These are phyloP conservation scores for Tuber brumale DNA, from an alignment of 495 filamentous ascomycete genomes.

Conservation along the genomic window DNA sequence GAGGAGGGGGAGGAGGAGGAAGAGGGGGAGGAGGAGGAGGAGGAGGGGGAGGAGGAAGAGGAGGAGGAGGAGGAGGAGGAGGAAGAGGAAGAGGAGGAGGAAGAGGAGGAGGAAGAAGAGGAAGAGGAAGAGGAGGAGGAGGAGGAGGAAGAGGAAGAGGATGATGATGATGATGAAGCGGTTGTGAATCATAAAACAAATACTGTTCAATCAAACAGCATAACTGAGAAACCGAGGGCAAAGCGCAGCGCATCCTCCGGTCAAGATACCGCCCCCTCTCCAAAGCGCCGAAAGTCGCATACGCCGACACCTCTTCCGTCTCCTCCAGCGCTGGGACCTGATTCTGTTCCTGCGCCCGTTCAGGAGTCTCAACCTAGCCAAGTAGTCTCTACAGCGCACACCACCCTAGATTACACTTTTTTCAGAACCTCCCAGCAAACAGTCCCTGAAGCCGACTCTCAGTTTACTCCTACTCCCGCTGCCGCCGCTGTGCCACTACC, in stretches of 20 bases:
- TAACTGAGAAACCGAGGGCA: constrained; percentile 11
- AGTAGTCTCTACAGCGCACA: background rate
- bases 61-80: constrained; percentile 8
- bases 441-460: background rate
- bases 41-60: constrained; percentile 5
- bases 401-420: background rate
- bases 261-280: background rate
- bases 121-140: constrained; percentile 13
- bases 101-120: constrained; percentile 2
- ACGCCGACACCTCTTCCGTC: background rate
- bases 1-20: constrained; percentile 6
- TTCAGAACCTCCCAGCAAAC: background rate
- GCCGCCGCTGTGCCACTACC: background rate
- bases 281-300: background rate
- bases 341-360: background rate
- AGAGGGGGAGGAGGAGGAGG: constrained; percentile 8
- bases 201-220: background rate
- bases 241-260: constrained; percentile 11
- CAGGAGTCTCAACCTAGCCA: background rate
- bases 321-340: background rate
- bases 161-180: constrained; percentile 3
- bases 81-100: constrained; percentile 7
- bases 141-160: constrained; percentile 1
- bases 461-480: background rate
- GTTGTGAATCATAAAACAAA: background rate